Evolutionary conservation across 768 basidiomycete species (phyloP).

Genomic region (Lactarius hengduanensis): DNA sequence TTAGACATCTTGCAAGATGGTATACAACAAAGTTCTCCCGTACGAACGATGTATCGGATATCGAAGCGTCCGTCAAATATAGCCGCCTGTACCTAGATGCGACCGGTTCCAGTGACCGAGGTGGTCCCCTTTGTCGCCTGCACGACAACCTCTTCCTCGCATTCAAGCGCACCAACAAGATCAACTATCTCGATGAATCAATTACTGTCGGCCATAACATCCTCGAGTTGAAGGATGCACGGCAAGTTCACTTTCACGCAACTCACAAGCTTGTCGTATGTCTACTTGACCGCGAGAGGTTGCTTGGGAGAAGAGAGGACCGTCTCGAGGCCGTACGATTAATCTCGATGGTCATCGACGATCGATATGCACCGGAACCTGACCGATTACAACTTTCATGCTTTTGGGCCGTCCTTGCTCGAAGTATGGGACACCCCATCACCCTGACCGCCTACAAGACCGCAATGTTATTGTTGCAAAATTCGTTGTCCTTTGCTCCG

Average conservation of each 20-base stretch:
- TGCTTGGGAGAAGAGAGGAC: not conserved
- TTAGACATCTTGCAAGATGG: too few relatives aligned
- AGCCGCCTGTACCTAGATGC: not conserved
- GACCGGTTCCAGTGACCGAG: not conserved
- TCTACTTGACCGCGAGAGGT: not conserved
- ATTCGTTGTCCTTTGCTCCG: too few relatives aligned
- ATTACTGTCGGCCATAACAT: not conserved
- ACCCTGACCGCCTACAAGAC: not conserved
- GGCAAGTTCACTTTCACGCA: not conserved
- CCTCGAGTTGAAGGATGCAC: not conserved
- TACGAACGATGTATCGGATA: not conserved
- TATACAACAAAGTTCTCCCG: too few relatives aligned
- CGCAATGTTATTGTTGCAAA: too few relatives aligned
- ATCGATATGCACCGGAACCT: not conserved
- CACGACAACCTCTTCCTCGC: not conserved
- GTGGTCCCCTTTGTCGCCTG: too few relatives aligned
- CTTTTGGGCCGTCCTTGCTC: not conserved
- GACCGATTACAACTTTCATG: not conserved
- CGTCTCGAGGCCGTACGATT: not conserved
- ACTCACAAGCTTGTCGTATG: fast-evolving
- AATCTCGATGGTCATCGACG: not conserved
- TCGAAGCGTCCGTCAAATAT: not conserved
- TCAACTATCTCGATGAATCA: not conserved
- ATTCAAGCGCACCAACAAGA: not conserved
- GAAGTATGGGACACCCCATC: not conserved